Evolutionary conservation across 805 yeast species (phyloP), one percentile per base, ranked within the genome.

Genomic region (Candida boidinii): DNA sequence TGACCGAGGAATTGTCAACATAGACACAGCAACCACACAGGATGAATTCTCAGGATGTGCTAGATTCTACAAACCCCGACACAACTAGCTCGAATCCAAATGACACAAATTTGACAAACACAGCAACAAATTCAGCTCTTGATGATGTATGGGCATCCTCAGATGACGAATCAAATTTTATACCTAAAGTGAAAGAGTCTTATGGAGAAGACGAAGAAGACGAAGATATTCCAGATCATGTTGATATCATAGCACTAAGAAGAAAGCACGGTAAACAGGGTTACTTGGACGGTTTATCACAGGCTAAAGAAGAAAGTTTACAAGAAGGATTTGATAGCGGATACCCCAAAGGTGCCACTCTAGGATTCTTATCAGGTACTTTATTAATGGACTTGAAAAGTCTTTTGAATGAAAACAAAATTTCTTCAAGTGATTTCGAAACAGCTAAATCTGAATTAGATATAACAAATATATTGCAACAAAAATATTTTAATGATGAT

Each of bases 251-350:
- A 7, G 68, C 68, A 8, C 43, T 79, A 30, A 59, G 71, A 43
- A 57, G 88, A 20, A 67, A 64, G 8, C 96, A 88, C 49, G 65
- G 64, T 7, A 83, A 82, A 41, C 79, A 79, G 40, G 97, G 96
- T 0, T 88, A 84, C 44, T 55, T 85, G 4, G 95, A 81, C 39
- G 97, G 96, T 0, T 48, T 88, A 5, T 64, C 84, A 1, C 56
- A 53, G 12, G 73, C 85, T 4, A 79, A 84, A 45, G 94, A 83
- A 42, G 54, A 56, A 7, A 72, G 79, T 26, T 58, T 86, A 17
- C 96, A 88, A 49, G 48, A 60, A 10, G 96, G 95, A 0, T 88
- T 90, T 48, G 94, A 88, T 51, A 66, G 60, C 2, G 90, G 90
- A 0, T 88, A 76, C 43, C 85, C 84, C 0, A 46, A 59, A 2